A percentile compares a stretch with the other conserved stretches of the same genome.
Conservation (phyloP, 306 rosid genomes). For the Psophocarpus tetragonolobus region DNA sequence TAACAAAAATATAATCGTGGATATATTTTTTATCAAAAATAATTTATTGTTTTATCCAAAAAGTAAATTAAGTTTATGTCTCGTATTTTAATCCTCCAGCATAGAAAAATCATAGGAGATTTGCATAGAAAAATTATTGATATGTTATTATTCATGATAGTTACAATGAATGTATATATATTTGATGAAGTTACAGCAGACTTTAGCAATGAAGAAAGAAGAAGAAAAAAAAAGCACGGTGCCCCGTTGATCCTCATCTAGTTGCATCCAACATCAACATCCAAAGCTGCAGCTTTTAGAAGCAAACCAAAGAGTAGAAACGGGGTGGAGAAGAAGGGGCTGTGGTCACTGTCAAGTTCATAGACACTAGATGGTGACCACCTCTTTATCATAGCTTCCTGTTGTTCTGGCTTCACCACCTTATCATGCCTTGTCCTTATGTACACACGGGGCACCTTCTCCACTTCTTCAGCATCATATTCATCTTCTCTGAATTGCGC, state of each 20-base stretch:
- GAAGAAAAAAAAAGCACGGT: background rate
- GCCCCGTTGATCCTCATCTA: background rate
- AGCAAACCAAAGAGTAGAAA: slow-evolving; percentile 82
- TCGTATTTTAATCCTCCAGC: no score
- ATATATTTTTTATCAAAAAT: no score
- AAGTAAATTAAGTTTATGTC: no score
- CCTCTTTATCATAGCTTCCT: slow-evolving; percentile 75
- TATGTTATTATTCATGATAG: slow-evolving; percentile 19
- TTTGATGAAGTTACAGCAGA: background rate
- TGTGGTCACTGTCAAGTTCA: slow-evolving; percentile 76
- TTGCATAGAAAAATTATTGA: background rate
- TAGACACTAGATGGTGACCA: slow-evolving; percentile 72
- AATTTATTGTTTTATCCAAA: no score
- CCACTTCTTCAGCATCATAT: slow-evolving; percentile 16
- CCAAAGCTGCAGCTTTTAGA: slow-evolving; percentile 55
- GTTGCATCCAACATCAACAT: slow-evolving; percentile 46
- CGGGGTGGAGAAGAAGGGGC: slow-evolving; percentile 86
- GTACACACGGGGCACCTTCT: slow-evolving; percentile 70
- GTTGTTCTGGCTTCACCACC: slow-evolving; percentile 78
- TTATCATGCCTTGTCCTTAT: slow-evolving; percentile 69
- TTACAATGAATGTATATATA: slow-evolving; percentile 10
- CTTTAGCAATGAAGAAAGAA: background rate
- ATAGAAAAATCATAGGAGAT: background rate
- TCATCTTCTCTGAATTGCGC: slow-evolving; percentile 52
- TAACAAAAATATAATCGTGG: no score